Conservation (phyloP, 306 rosid species). For the Adenanthera pavonina region DNA sequence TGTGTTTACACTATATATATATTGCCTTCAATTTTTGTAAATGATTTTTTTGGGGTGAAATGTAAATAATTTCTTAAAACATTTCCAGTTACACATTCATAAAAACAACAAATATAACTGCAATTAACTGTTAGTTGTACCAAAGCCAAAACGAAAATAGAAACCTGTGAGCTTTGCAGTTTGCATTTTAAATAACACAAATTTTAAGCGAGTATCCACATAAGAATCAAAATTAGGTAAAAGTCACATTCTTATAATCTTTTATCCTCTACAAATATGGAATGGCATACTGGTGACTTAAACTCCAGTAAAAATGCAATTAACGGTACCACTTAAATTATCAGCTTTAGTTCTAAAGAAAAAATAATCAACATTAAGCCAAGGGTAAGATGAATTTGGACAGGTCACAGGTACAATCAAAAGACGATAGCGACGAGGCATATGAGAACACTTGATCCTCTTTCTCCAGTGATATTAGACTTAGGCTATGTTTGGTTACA, state of each 20-base stretch:
- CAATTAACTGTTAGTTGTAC: too few species aligned
- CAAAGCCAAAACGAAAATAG: too few species aligned
- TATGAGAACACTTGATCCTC: neutral
- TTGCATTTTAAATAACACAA: neutral
- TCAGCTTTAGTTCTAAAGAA: neutral
- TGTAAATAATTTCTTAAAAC: neutral
- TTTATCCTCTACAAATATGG: neutral
- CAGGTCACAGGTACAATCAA: neutral
- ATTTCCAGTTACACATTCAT: too few species aligned
- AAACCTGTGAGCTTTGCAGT: neutral
- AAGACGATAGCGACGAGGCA: neutral
- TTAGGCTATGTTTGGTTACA: too few species aligned
- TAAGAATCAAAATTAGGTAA: slow-evolving; percentile 15
- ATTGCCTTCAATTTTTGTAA: too few species aligned
- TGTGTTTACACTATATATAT: too few species aligned
- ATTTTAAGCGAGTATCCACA: neutral
- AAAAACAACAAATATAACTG: too few species aligned
- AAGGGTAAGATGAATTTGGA: neutral
- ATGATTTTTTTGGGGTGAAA: neutral
- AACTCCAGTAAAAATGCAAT: neutral
- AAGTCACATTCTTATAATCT: neutral
- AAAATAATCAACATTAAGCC: neutral
- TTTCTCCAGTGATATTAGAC: neutral
- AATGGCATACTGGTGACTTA: neutral
- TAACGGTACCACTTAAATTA: neutral